Evolutionary conservation across 2,329 filamentous ascomycete genomes (phyloP), one percentile per base, ranked within the genome.

Genomic region (Neurospora sp.): DNA sequence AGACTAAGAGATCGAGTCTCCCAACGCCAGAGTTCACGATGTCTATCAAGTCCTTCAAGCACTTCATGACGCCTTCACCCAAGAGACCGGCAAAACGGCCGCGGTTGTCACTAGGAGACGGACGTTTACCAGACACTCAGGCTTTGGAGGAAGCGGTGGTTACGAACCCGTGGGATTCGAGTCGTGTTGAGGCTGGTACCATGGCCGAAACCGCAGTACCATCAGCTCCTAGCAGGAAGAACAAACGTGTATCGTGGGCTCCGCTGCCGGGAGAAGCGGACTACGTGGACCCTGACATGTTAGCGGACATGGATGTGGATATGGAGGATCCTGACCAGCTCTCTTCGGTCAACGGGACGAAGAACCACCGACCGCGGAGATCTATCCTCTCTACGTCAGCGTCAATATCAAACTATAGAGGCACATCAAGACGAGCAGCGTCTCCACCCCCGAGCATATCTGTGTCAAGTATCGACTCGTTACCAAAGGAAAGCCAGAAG

Each of bases 1-100:
- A 75, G 38, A 76, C 73, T 3, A 71, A 72, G 19, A 74, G 71
- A 3, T 78, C 78, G 28, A 73, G 77, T 70, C 73, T 80, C 39
- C 78, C 79, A 1, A 84, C 83, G 0, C 82, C 84, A 6, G 83
- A 86, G 67, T 80, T 83, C 15, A 81, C 81, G 4, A 79, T 86
- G 38, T 82, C 82, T 0, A 79, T 86, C 73, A 85, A 84, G 71
- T 81, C 84, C 0, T 87, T 87, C 74, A 81, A 83, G 1, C 81
- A 82, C 1, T 87, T 87, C 74, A 82, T 85, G 74, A 83, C 83
- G 0, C 82, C 83, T 0, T 85, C 84, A 0, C 83, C 85, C 0
- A 79, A 81, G 52, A 78, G 72, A 15, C 71, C 74, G 37, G 73
- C 71, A n/a, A 74, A 73, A 23, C 75, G 71, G 46, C 73, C 23